phyloP scores from a whole-genome alignment of 371 early-diverging fungal species.

The Aphelidium insulamus region DNA sequence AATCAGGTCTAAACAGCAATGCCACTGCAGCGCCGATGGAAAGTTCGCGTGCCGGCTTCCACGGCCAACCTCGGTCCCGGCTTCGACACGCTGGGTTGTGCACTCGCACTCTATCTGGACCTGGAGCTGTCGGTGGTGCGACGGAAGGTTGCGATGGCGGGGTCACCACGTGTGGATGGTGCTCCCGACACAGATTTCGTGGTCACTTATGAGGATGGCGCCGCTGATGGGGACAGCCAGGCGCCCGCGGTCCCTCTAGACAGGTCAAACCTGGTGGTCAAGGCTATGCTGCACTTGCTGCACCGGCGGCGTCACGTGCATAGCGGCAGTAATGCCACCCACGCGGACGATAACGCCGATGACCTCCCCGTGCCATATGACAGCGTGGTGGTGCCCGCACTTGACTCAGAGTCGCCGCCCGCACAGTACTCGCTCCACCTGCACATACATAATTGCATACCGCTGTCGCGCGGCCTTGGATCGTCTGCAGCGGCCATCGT shows the following conservation, averaged over 20 bases:
- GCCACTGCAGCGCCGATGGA: too few relatives aligned
- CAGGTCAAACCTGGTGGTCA: too few relatives aligned
- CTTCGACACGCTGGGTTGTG: constrained; percentile 80
- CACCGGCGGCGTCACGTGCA: too few relatives aligned
- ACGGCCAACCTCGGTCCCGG: constrained; percentile 94
- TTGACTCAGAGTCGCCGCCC: not conserved
- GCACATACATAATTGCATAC: constrained; percentile 68
- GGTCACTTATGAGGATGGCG: too few relatives aligned
- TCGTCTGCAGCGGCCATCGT: constrained; percentile 90
- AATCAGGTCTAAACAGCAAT: too few relatives aligned
- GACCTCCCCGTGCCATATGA: constrained; percentile 51
- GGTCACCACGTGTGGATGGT: too few relatives aligned
- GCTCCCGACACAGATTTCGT: too few relatives aligned
- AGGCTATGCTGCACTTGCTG: too few relatives aligned
- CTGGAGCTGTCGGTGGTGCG: constrained; percentile 27
- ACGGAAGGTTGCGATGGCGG: too few relatives aligned
- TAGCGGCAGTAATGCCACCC: too few relatives aligned
- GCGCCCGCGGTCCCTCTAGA: too few relatives aligned
- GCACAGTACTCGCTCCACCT: constrained; percentile 22
- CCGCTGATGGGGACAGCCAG: too few relatives aligned
- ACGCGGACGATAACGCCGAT: constrained; percentile 51
- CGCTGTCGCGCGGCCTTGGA: constrained; percentile 85
- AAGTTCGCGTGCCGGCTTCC: constrained; percentile 80
- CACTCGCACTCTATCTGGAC: constrained; percentile 57
- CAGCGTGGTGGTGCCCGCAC: constrained; percentile 27